These are phyloP conservation scores for Iris macrosiphon DNA, from an alignment of 106 monocot species.

Conservation along the genomic window DNA sequence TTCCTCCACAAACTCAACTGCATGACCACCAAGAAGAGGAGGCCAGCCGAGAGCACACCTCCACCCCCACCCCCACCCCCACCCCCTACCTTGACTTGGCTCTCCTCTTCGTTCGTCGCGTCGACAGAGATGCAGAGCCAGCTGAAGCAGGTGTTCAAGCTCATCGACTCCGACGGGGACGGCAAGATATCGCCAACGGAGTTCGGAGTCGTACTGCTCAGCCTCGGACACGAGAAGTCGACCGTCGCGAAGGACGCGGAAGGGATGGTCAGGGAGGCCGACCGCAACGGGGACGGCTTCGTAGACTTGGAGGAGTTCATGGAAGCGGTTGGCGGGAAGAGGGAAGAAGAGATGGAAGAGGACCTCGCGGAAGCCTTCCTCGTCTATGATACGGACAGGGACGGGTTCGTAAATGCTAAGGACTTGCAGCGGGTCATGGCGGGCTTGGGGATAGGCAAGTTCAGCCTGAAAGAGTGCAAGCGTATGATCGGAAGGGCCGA, in stretches of 20 bases:
- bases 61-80: too few species aligned
- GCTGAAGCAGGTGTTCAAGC: constrained; percentile 28
- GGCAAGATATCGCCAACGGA: constrained; percentile 30
- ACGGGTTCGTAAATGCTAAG: constrained; percentile 34
- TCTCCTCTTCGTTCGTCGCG: constrained; percentile 5
- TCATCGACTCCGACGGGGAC: constrained; percentile 42
- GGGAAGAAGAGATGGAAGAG: neutral
- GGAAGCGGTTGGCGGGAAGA: constrained; percentile 8
- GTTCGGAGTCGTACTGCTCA: constrained; percentile 16
- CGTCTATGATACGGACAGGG: constrained; percentile 24
- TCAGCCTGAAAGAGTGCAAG: constrained; percentile 20
- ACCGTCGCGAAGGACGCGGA: constrained; percentile 1
- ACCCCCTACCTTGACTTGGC: too few species aligned
- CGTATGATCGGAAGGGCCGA: constrained; percentile 35
- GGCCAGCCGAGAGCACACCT: neutral
- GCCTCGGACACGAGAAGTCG: constrained; percentile 33
- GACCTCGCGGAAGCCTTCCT: constrained; percentile 30
- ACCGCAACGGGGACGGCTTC: constrained; percentile 34
- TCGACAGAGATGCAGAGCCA: constrained; percentile 20
- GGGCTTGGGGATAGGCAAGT: constrained; percentile 17
- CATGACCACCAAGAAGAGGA: constrained; percentile 1
- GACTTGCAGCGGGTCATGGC: constrained; percentile 29
- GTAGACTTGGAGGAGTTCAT: constrained; percentile 36
- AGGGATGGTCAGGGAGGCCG: constrained; percentile 28
- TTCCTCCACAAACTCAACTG: constrained; percentile 5